phyloP scores from a whole-genome alignment of 805 yeast species.

The Saturnispora quitensis region DNA sequence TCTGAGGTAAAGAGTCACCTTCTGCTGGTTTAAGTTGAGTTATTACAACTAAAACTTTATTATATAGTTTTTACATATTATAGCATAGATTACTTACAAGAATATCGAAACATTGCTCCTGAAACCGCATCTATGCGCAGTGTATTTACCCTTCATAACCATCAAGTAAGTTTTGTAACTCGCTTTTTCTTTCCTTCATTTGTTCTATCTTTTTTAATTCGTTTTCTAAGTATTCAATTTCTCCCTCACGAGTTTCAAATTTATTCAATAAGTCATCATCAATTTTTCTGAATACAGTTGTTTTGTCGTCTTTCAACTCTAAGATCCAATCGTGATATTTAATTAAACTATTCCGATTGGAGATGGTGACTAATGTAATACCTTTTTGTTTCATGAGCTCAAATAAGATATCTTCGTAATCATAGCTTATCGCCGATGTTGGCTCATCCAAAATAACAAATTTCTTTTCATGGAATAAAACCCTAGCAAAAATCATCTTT shows the following conservation, averaged over 20 bases:
- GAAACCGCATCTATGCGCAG: no score
- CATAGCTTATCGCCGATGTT: constrained; percentile 87
- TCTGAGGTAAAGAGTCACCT: constrained; percentile 11
- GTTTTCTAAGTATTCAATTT: constrained; percentile 55
- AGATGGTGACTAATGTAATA: constrained; percentile 71
- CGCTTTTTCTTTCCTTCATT: constrained; percentile 51
- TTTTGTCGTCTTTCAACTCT: constrained; percentile 51
- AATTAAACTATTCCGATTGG: constrained; percentile 75
- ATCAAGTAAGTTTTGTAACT: constrained; percentile 45
- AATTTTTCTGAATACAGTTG: constrained; percentile 38
- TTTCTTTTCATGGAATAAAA: constrained; percentile 69
- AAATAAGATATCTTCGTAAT: constrained; percentile 80
- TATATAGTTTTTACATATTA: not conserved
- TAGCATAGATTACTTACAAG: not conserved
- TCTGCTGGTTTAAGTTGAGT: constrained; percentile 13
- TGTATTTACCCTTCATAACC: constrained; percentile 24
- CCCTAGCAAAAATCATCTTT: constrained; percentile 79
- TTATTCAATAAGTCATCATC: constrained; percentile 21
- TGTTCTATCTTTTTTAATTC: constrained; percentile 50
- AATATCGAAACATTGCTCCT: not conserved
- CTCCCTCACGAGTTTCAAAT: constrained; percentile 64
- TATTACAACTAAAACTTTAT: not conserved
- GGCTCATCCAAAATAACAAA: constrained; percentile 86
- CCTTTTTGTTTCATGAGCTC: constrained; percentile 60
- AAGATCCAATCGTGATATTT: constrained; percentile 76